Conservation (phyloP, 1,284 basidiomycete genomes). For the Ganoderma meredithae region DNA sequence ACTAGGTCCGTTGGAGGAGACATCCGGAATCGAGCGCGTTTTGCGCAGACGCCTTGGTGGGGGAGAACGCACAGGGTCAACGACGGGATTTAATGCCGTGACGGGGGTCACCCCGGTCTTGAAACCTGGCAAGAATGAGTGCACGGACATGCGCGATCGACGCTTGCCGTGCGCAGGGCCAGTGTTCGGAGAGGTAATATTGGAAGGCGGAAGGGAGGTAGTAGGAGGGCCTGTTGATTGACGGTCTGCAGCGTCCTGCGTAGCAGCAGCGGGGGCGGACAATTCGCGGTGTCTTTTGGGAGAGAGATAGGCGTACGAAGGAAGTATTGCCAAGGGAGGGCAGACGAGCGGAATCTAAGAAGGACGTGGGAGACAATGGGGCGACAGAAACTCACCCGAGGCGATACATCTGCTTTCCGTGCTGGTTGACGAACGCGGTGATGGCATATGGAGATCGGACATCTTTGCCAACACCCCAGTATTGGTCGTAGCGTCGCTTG, state of each 20-base stretch:
- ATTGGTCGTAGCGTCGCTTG: conserved; percentile 75
- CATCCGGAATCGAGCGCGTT: conserved; percentile 73
- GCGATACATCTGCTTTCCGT: conserved; percentile 77
- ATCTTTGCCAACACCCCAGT: conserved; percentile 67
- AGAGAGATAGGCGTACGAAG: background rate
- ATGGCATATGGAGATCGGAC: conserved; percentile 80
- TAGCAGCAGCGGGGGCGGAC: conserved; percentile 53
- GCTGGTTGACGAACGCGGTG: conserved; percentile 79
- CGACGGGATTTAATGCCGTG: conserved; percentile 30
- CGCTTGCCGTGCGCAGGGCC: conserved; percentile 44
- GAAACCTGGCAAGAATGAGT: conserved; percentile 64
- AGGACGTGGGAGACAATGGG: background rate
- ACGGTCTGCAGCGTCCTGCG: conserved; percentile 39
- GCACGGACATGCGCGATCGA: conserved; percentile 72
- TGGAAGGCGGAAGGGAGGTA: conserved; percentile 17
- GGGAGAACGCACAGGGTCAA: conserved; percentile 41
- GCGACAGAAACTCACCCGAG: conserved; percentile 63
- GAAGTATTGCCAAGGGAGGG: background rate
- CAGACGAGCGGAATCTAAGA: background rate
- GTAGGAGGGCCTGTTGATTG: conserved; percentile 25
- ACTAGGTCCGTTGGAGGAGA: conserved; percentile 12
- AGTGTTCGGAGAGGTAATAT: conserved; percentile 30
- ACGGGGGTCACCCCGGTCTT: conserved; percentile 48
- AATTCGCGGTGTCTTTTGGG: conserved; percentile 58
- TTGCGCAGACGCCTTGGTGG: conserved; percentile 64